A percentile compares a stretch with the other conserved stretches of the same genome.
Conservation (phyloP, 2,329 filamentous ascomycete genomes). For the Aureobasidium subglaciale region DNA sequence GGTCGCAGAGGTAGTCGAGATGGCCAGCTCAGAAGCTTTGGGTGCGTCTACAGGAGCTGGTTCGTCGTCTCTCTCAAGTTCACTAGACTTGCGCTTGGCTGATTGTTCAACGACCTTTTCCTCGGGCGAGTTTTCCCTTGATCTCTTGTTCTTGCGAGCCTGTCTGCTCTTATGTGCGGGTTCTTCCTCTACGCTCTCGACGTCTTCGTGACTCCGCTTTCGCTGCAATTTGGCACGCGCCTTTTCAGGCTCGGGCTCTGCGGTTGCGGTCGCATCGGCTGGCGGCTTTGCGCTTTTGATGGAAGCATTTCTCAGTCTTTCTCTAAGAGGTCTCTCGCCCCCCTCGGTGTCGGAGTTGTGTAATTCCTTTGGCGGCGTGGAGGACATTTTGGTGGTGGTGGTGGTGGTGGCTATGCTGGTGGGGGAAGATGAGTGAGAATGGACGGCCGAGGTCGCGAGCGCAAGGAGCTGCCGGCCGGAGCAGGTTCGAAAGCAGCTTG, state of each 20-base stretch:
- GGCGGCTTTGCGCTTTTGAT: constrained; percentile 32
- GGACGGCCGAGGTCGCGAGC: neutral
- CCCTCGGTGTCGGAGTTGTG: constrained; percentile 35
- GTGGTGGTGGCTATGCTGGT: neutral
- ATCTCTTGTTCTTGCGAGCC: constrained; percentile 42
- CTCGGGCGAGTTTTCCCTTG: constrained; percentile 36
- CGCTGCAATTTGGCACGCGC: constrained; percentile 32
- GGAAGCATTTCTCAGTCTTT: constrained; percentile 56
- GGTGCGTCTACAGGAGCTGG: neutral
- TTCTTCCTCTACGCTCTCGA: constrained; percentile 27
- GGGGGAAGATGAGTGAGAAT: neutral
- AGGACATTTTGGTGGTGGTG: constrained; percentile 22
- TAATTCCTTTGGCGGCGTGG: constrained; percentile 19
- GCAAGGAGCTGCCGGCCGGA: neutral
- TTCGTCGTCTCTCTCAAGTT: constrained; percentile 2
- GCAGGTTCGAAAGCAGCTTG: neutral
- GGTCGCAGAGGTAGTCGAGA: neutral
- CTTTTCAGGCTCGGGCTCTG: neutral
- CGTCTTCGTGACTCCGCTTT: constrained; percentile 41
- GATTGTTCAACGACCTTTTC: constrained; percentile 26
- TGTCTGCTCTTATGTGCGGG: constrained; percentile 32
- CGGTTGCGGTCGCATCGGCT: neutral
- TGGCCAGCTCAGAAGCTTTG: constrained; percentile 17
- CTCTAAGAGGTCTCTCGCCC: constrained; percentile 51
- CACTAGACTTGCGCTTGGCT: constrained; percentile 28